These are phyloP conservation scores for Botrytis hyacinthi DNA, from an alignment of 2,329 filamentous ascomycete genomes.

Conservation along the genomic window DNA sequence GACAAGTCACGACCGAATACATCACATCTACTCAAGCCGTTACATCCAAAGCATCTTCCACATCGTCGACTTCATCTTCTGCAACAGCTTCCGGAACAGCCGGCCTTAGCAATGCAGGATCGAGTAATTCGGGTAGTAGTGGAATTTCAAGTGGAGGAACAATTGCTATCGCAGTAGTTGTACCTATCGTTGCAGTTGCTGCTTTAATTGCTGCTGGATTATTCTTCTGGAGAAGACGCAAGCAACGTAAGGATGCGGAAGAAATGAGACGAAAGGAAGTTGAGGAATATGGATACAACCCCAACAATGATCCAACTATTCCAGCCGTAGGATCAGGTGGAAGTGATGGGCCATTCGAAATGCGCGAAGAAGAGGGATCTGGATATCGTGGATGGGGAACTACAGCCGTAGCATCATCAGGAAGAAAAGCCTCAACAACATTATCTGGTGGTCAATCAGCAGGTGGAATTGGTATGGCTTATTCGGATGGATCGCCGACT, in stretches of 20 bases:
- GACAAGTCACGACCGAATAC: conserved; percentile 24
- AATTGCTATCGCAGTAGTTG: conserved; percentile 90
- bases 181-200: conserved; percentile 86
- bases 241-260: conserved; percentile 78
- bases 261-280: conserved; percentile 93
- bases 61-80: conserved; percentile 29
- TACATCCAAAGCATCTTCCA: conserved; percentile 12
- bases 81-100: conserved; percentile 31
- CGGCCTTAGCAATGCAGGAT: conserved; percentile 18
- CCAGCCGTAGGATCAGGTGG: conserved; percentile 49
- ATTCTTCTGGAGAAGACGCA: conserved; percentile 85
- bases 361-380: conserved; percentile 71
- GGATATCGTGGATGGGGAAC: conserved; percentile 97
- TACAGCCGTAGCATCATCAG: conserved; percentile 64
- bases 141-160: conserved; percentile 54
- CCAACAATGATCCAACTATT: conserved; percentile 88
- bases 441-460: conserved; percentile 67
- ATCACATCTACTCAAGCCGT: conserved; percentile 24
- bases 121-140: not conserved
- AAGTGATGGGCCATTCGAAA: conserved; percentile 61
- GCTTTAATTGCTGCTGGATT: conserved; percentile 73
- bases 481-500: conserved; percentile 74
- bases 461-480: conserved; percentile 57
- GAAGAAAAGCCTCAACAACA: conserved; percentile 84
- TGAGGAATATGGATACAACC: conserved; percentile 95